phyloP scores from a whole-genome alignment of 768 basidiomycete species.

The Mycena haematopus region DNA sequence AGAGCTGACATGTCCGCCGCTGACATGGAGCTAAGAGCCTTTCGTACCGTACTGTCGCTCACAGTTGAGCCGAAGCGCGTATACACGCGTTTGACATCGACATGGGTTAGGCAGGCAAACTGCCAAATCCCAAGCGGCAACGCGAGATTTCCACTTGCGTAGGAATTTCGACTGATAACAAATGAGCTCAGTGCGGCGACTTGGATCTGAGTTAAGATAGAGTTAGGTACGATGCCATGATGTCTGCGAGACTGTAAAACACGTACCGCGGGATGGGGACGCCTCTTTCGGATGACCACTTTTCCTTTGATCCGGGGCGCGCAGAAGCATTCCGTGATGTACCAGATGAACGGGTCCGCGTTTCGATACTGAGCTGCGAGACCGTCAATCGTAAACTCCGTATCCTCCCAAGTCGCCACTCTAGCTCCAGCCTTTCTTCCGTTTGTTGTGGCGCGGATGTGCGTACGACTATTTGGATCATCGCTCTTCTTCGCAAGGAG shows the following conservation, averaged over 20 bases:
- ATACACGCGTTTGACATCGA: neutral
- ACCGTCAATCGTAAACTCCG: neutral
- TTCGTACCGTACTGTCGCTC: neutral
- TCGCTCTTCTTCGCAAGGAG: too few species aligned
- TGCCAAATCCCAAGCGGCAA: slow-evolving; percentile 10
- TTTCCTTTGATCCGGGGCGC: neutral
- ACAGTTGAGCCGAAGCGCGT: neutral
- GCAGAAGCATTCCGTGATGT: neutral
- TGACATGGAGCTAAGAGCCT: neutral
- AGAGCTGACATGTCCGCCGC: neutral
- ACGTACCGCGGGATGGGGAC: neutral
- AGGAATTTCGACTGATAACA: neutral
- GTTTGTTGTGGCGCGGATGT: too few species aligned
- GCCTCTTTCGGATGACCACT: neutral
- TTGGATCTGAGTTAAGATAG: slow-evolving; percentile 1
- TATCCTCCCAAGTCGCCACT: neutral
- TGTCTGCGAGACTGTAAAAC: too few species aligned
- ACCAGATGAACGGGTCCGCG: neutral
- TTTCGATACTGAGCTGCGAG: neutral
- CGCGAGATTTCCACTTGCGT: slow-evolving; percentile 1
- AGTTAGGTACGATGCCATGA: too few species aligned
- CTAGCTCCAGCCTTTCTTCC: too few species aligned
- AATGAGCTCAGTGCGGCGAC: neutral
- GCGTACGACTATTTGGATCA: too few species aligned
- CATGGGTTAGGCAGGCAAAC: neutral